These are phyloP conservation scores for Oxytropis ochrocephala DNA, from an alignment of 306 rosid genomes.

Conservation along the genomic window DNA sequence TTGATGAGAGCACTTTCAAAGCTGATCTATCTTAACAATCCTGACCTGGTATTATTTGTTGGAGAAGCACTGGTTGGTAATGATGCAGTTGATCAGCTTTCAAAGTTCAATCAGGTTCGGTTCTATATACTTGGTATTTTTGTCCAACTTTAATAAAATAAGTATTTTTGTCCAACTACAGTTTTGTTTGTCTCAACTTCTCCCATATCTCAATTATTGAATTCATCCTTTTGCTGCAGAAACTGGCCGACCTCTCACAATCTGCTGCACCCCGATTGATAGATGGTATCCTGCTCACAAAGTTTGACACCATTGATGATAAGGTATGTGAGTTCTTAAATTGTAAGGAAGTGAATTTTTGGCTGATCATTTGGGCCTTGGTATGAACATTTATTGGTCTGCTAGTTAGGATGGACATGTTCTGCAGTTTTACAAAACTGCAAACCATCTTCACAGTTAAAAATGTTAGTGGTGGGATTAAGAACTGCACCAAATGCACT, in stretches of 20 bases:
- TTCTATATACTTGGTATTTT: neutral
- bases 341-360: neutral
- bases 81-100: slow-evolving; percentile 98
- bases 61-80: slow-evolving; percentile 99
- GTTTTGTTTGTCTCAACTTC: neutral
- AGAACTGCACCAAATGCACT: neutral
- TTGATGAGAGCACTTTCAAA: slow-evolving; percentile 96
- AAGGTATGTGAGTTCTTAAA: slow-evolving; percentile 50
- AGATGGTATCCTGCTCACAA: slow-evolving; percentile 95
- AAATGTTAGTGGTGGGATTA: neutral
- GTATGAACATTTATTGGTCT: neutral
- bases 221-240: slow-evolving; percentile 41
- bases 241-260: slow-evolving; percentile 82
- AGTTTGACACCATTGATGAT: slow-evolving; percentile 93
- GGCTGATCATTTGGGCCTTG: neutral
- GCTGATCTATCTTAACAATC: slow-evolving; percentile 81
- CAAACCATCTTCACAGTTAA: neutral
- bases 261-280: slow-evolving; percentile 63
- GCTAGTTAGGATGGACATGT: neutral
- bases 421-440: neutral
- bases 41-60: slow-evolving; percentile 91
- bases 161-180: neutral
- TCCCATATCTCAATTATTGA: neutral
- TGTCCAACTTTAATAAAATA: neutral
- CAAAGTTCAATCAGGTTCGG: slow-evolving; percentile 87